These are phyloP conservation scores for Boletus pseudopeckii DNA, from an alignment of 768 basidiomycete genomes.

Conservation along the genomic window DNA sequence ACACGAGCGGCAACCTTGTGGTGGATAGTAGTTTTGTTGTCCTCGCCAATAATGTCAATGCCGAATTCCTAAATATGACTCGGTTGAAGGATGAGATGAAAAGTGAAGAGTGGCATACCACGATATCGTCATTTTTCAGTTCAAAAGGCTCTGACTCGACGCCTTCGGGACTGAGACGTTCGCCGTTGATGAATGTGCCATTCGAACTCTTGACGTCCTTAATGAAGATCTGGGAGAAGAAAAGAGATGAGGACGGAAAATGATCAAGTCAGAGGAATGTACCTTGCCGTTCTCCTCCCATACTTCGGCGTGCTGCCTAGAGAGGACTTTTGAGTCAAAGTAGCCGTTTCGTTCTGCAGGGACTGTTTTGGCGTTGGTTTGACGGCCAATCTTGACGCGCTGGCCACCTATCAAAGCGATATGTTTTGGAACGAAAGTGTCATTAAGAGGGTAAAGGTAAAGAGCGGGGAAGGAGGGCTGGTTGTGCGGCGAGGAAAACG, in stretches of 20 bases:
- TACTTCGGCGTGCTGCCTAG: conserved; percentile 95
- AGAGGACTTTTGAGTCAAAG: conserved; percentile 94
- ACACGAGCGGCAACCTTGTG: conserved; percentile 98
- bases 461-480: conserved; percentile 40
- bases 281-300: conserved; percentile 93
- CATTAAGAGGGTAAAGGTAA: conserved; percentile 88
- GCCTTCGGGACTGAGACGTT: conserved; percentile 85
- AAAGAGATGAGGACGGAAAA: conserved; percentile 10
- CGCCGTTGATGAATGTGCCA: conserved; percentile 97
- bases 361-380: conserved; percentile 93
- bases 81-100: conserved; percentile 6
- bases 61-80: conserved; percentile 78
- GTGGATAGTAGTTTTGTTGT: conserved; percentile 96
- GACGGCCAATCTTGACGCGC: conserved; percentile 88
- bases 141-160: conserved; percentile 91
- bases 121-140: conserved; percentile 92
- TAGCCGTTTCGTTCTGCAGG: conserved; percentile 93
- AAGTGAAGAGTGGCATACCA: conserved; percentile 54
- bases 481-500: conserved; percentile 30
- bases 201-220: conserved; percentile 98
- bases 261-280: conserved; percentile 12
- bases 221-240: conserved; percentile 75
- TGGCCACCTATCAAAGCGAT: conserved; percentile 67
- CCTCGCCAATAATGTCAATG: conserved; percentile 97
- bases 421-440: conserved; percentile 92